phyloP scores from a whole-genome alignment of 163 green algal species.

The Coccomyxa subellipsoidea region DNA sequence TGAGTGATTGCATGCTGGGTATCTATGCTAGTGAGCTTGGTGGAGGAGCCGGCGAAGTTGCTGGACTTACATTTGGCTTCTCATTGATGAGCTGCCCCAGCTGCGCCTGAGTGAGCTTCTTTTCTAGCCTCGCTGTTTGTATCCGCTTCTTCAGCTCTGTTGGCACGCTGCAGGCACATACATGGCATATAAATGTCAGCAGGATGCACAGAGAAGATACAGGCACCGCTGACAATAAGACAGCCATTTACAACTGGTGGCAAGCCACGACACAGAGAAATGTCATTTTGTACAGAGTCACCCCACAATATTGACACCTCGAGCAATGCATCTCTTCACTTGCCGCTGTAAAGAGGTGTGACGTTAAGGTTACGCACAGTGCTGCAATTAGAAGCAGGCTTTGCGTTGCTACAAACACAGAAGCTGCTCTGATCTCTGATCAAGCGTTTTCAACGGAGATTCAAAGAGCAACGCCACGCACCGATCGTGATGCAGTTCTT shows the following conservation, averaged over 20 bases:
- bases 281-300: too few species aligned
- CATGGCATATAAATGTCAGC: too few species aligned
- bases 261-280: too few species aligned
- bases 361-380: too few species aligned
- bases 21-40: too few species aligned
- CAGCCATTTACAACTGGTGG: not conserved
- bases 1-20: too few species aligned
- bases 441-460: not conserved
- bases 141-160: slow-evolving; percentile 96
- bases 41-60: too few species aligned
- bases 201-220: not conserved
- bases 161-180: slow-evolving; percentile 53
- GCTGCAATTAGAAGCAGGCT: too few species aligned
- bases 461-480: not conserved
- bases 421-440: not conserved
- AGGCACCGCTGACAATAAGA: not conserved
- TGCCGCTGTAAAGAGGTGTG: too few species aligned
- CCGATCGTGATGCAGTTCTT: slow-evolving; percentile 77
- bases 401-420: too few species aligned
- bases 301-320: too few species aligned
- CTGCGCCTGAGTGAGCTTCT: slow-evolving; percentile 96
- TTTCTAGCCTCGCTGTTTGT: slow-evolving; percentile 80
- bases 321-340: too few species aligned
- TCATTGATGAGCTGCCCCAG: slow-evolving; percentile 94
- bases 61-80: slow-evolving; percentile 63